Percentiles rank a stretch among this genome's conserved stretches.
These are phyloP conservation scores for Saccharomyces paradoxus DNA, from an alignment of 805 yeast species.

Conservation along the genomic window DNA sequence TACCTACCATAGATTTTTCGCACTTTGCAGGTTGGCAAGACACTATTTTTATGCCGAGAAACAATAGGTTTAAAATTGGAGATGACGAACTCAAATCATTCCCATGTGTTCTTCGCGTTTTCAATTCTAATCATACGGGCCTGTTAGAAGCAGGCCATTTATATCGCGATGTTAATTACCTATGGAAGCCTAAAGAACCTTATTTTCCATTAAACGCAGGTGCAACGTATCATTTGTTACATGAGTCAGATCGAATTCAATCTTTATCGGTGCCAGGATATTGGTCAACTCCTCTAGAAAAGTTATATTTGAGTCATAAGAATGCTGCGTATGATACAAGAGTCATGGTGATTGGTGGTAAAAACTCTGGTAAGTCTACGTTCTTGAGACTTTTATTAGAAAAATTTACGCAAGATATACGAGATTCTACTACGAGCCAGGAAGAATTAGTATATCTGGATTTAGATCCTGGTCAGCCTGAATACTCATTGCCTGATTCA, in stretches of 20 bases:
- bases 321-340: slow-evolving; percentile 23
- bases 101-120: slow-evolving; percentile 18
- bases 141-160: slow-evolving; percentile 11
- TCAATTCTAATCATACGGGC: slow-evolving; percentile 9
- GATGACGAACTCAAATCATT: slow-evolving; percentile 11
- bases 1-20: slow-evolving; percentile 24
- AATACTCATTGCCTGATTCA: slow-evolving; percentile 63
- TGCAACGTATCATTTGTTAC: background rate
- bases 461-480: slow-evolving; percentile 86
- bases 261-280: background rate
- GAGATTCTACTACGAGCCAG: slow-evolving; percentile 8
- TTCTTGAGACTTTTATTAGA: slow-evolving; percentile 49
- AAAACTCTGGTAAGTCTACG: slow-evolving; percentile 79
- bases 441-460: slow-evolving; percentile 48
- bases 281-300: slow-evolving; percentile 21
- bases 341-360: slow-evolving; percentile 38
- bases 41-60: slow-evolving; percentile 6
- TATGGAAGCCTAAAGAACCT: slow-evolving; percentile 18
- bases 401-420: slow-evolving; percentile 27
- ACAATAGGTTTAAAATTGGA: slow-evolving; percentile 4
- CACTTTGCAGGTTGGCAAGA: slow-evolving; percentile 30
- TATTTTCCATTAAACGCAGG: background rate
- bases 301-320: slow-evolving; percentile 16
- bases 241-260: background rate
- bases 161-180: slow-evolving; percentile 14